Conservation (phyloP, 768 basidiomycete genomes). For the Cyathus striatus region DNA sequence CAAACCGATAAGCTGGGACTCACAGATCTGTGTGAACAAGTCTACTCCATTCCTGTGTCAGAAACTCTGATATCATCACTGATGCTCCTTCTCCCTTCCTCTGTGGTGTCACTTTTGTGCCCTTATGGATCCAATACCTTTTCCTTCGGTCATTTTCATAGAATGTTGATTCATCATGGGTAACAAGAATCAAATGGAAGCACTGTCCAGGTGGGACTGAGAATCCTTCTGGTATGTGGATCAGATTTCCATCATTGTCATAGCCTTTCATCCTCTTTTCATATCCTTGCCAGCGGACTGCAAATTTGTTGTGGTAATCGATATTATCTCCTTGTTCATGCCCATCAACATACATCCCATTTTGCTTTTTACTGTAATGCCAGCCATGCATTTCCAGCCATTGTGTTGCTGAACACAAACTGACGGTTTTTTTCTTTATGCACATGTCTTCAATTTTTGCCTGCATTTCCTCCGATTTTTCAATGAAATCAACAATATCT, state of each 20-base stretch:
- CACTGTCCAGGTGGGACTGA: slow-evolving; percentile 9
- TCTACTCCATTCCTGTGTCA: slow-evolving; percentile 22
- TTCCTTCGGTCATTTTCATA: slow-evolving; percentile 26
- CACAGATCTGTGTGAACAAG: slow-evolving; percentile 13
- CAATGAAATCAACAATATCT: slow-evolving; percentile 24
- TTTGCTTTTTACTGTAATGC: slow-evolving; percentile 17
- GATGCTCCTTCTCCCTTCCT: slow-evolving; percentile 31
- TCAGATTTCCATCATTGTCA: slow-evolving; percentile 17
- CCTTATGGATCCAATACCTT: slow-evolving; percentile 17
- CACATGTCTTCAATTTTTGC: slow-evolving; percentile 8
- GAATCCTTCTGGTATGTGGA: slow-evolving; percentile 11
- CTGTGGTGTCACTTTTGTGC: slow-evolving; percentile 14
- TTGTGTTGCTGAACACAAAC: slow-evolving; percentile 15
- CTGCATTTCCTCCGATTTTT: slow-evolving; percentile 14
- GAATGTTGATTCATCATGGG: slow-evolving; percentile 35
- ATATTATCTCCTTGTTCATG: slow-evolving; percentile 32
- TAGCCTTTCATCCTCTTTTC: slow-evolving; percentile 14
- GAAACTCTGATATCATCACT: slow-evolving; percentile 29
- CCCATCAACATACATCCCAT: slow-evolving; percentile 32
- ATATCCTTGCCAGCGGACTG: slow-evolving; percentile 17
- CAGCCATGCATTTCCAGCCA: slow-evolving; percentile 29
- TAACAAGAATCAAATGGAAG: slow-evolving; percentile 15
- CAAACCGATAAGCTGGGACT: too few relatives aligned
- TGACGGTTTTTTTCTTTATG: slow-evolving; percentile 13
- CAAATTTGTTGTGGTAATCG: slow-evolving; percentile 19